Evolutionary conservation across 2,329 filamentous ascomycete species (phyloP).

Genomic region (Neofusicoccum sp.): DNA sequence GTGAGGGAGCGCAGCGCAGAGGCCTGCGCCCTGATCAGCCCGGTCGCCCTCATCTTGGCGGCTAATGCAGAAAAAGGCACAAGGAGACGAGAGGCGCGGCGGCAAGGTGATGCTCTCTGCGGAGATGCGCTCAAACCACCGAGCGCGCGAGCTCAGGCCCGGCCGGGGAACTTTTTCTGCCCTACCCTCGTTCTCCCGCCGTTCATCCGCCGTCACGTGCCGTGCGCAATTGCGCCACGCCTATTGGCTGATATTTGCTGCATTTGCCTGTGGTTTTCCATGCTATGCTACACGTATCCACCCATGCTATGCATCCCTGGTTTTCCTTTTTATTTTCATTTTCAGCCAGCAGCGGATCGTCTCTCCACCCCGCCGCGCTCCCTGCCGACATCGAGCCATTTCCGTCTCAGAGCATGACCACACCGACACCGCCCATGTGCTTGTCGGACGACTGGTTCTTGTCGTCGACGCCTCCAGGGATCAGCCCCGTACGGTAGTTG

Average conservation of each 20-base stretch:
- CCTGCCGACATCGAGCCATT: not conserved
- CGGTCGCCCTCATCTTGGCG: slow-evolving; percentile 17
- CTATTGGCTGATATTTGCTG: not conserved
- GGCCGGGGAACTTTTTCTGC: slow-evolving; percentile 16
- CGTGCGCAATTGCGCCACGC: not conserved
- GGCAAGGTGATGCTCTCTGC: slow-evolving; percentile 3
- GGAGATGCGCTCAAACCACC: slow-evolving; percentile 14
- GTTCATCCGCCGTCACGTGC: not conserved
- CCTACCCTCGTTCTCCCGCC: not conserved
- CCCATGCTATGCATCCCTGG: not conserved
- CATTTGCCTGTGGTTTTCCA: not conserved
- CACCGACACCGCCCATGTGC: slow-evolving; percentile 79
- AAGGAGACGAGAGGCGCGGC: slow-evolving; percentile 3
- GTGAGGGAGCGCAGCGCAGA: slow-evolving; percentile 10
- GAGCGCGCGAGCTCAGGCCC: slow-evolving; percentile 12
- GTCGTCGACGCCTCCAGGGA: slow-evolving; percentile 79
- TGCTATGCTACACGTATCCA: not conserved
- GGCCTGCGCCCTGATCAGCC: slow-evolving; percentile 12
- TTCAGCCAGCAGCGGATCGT: not conserved
- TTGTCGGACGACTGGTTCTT: slow-evolving; percentile 75
- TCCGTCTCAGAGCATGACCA: slow-evolving; percentile 68
- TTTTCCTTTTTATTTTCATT: not conserved
- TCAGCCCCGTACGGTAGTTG: slow-evolving; percentile 88
- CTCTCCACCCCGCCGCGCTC: not conserved
- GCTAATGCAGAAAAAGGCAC: not conserved